phyloP scores from a whole-genome alignment of 129 eudicot genomes.

The Tanacetum coccineum region DNA sequence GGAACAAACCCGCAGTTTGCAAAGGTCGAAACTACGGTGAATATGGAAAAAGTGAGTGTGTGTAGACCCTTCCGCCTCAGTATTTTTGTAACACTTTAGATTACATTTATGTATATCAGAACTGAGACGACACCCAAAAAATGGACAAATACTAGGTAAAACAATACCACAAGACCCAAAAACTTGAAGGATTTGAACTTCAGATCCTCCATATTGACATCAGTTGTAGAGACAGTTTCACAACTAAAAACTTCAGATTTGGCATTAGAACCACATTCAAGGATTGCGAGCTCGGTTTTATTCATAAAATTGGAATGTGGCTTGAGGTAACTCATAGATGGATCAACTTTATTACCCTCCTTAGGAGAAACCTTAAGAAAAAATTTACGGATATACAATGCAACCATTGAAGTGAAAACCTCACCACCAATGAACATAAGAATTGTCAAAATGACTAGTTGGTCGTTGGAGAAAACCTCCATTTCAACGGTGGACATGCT shows the following conservation, averaged over 20 bases:
- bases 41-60: slow-evolving; percentile 20
- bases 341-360: neutral
- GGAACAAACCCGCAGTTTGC: slow-evolving; percentile 57
- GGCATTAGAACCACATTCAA: neutral
- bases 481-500: slow-evolving; percentile 4
- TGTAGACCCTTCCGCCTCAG: slow-evolving; percentile 39
- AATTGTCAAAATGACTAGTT: slow-evolving; percentile 4
- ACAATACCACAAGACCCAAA: slow-evolving; percentile 19
- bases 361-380: neutral
- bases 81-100: slow-evolving; percentile 34
- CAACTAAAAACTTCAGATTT: neutral
- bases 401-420: slow-evolving; percentile 1
- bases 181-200: slow-evolving; percentile 12
- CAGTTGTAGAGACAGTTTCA: neutral
- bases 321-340: neutral
- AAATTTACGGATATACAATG: neutral
- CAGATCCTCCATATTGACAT: neutral
- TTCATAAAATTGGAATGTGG: neutral
- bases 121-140: slow-evolving; percentile 23
- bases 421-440: slow-evolving; percentile 12
- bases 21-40: slow-evolving; percentile 48
- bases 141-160: slow-evolving; percentile 29
- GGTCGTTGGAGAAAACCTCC: slow-evolving; percentile 7
- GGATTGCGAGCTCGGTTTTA: neutral
- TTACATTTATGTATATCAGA: slow-evolving; percentile 18